Base-by-base conservation (phyloP, 805 yeast species). In the Ogataea neopini region DNA sequence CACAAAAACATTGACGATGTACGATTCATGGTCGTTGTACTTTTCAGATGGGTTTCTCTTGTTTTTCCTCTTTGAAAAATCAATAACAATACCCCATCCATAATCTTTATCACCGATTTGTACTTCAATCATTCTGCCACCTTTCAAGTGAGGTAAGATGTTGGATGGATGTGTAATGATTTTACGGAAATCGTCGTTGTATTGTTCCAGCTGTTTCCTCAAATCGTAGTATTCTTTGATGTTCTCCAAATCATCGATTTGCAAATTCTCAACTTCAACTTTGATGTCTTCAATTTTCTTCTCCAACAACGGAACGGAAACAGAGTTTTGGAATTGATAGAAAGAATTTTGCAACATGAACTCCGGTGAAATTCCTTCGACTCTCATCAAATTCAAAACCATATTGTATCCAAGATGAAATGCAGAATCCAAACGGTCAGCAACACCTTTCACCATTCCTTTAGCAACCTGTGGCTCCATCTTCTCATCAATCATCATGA, bases 391-490 rank as follows among this genome's bases (percentile, higher is more conserved):
- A 66, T 94, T 94, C 68, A 94, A 77, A 60, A 91, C 88, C 99
- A 94, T 94, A 66, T 94, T 94, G 69, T 94, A 94, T 19, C 98
- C 97, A 52, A 94, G 73, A 65, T 94, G 99, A 78, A 94, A 94
- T 0, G 99, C 98, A 17, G 98, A 92, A 63, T 94, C 98, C 49
- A 94, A 77, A 57, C 99, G 77, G 70, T 94, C 99, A 26, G 99
- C 97, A 63, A 90, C 96, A 63, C 99, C 99, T 67, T 92, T 92
- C 18, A 94, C 99, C 99, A 94, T 94, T 1, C 98, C 97, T 65
- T 94, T 94, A 17, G 99, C 99, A 36, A 94, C 97, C 60, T 91
- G 95, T 3, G 99, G 99, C 67, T 94, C 99, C 99, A 94, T 94
- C 63, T 94, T 94, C 66, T 94, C 98, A 66, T 94, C 98, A 66